These are phyloP conservation scores for Flaveria brownii DNA, from an alignment of 129 eudicot genomes.

Conservation along the genomic window DNA sequence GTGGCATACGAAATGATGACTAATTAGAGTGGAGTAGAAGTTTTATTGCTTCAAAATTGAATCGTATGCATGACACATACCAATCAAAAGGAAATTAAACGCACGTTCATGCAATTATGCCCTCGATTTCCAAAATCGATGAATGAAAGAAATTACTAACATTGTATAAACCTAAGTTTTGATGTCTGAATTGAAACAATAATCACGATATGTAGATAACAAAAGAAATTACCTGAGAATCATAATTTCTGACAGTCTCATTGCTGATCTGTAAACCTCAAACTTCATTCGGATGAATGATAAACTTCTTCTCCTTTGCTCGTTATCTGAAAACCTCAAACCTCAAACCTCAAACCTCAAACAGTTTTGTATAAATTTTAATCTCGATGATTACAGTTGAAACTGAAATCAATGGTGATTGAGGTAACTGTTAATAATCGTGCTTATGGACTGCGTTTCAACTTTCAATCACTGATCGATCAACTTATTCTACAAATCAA, in stretches of 20 bases:
- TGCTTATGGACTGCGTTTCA: neutral
- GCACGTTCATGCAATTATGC: neutral
- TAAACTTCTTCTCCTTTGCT: constrained; percentile 16
- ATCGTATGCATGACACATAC: neutral
- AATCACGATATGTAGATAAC: constrained; percentile 15
- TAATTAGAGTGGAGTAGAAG: neutral
- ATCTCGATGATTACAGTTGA: neutral
- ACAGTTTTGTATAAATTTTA: constrained; percentile 9
- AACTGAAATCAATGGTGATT: neutral
- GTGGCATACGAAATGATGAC: neutral
- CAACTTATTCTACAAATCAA: no score
- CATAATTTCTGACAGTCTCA: constrained; percentile 15
- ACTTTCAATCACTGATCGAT: no score
- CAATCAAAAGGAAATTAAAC: neutral
- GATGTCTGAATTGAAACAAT: neutral
- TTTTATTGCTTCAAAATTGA: constrained; percentile 1
- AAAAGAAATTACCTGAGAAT: constrained; percentile 23
- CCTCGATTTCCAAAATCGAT: constrained; percentile 12
- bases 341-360: neutral
- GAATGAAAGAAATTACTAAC: neutral
- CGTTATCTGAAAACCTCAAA: neutral
- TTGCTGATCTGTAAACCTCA: constrained; percentile 15
- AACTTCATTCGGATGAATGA: constrained; percentile 18
- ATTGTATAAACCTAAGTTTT: neutral
- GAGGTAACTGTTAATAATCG: neutral